Evolutionary conservation across 2,329 filamentous ascomycete genomes (phyloP).

Genomic region (Diatrype stigma): DNA sequence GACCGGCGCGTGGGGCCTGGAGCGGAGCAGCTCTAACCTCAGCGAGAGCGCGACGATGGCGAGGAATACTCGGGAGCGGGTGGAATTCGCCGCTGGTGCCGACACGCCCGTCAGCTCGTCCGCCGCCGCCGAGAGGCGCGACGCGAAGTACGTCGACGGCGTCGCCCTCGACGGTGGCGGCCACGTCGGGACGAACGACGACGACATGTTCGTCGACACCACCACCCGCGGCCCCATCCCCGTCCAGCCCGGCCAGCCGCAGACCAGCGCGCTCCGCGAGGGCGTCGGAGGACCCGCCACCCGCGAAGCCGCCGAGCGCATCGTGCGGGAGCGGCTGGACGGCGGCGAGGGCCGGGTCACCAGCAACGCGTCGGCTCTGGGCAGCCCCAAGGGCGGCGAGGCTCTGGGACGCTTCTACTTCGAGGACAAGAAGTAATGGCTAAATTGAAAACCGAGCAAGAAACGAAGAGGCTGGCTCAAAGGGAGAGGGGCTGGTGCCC

Average conservation of each 20-base stretch:
- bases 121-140: conserved; percentile 47
- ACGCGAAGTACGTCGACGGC: conserved; percentile 65
- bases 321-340: conserved; percentile 57
- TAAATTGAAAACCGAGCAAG: too few relatives aligned
- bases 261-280: conserved; percentile 34
- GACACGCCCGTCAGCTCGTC: conserved; percentile 44
- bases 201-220: conserved; percentile 60
- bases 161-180: conserved; percentile 53
- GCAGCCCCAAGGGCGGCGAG: conserved; percentile 41
- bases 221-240: conserved; percentile 56
- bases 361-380: conserved; percentile 29
- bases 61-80: conserved; percentile 22
- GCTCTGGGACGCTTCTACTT: conserved; percentile 57
- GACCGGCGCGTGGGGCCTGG: conserved; percentile 36
- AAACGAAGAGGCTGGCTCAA: too few relatives aligned
- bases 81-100: conserved; percentile 27
- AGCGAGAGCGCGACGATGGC: conserved; percentile 40
- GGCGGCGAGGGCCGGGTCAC: conserved; percentile 41
- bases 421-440: conserved; percentile 43
- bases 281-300: conserved; percentile 24
- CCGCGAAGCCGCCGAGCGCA: conserved; percentile 59
- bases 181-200: conserved; percentile 33
- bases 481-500: too few relatives aligned
- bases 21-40: conserved; percentile 48
- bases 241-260: conserved; percentile 30